These are phyloP conservation scores for Excoecaria cochinchinensis DNA, from an alignment of 345 rosid genomes.

Conservation along the genomic window DNA sequence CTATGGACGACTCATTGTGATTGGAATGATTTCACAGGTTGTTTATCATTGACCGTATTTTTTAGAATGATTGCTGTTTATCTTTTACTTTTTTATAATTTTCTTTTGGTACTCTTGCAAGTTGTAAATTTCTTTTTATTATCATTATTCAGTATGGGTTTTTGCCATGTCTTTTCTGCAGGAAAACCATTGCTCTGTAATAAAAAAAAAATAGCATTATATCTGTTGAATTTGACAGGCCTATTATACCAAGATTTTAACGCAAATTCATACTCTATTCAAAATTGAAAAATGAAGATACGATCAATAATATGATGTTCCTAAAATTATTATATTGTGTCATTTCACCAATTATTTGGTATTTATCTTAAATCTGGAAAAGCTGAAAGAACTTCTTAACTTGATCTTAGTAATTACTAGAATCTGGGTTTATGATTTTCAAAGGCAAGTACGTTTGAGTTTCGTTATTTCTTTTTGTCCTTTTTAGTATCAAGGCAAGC, in stretches of 20 bases:
- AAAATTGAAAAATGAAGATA: not conserved
- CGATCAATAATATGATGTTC: not conserved
- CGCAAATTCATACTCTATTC: not conserved
- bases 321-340: not conserved
- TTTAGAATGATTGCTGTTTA: not conserved
- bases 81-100: not conserved
- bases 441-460: not conserved
- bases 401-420: not conserved
- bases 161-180: not conserved
- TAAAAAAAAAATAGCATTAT: not conserved
- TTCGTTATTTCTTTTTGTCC: not conserved
- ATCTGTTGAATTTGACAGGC: not conserved
- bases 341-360: not conserved
- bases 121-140: not conserved
- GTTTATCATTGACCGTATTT: slow-evolving; percentile 6
- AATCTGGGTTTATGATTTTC: not conserved
- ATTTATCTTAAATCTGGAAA: not conserved
- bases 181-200: not conserved
- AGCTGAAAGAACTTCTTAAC: not conserved
- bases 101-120: not conserved
- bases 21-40: slow-evolving; percentile 99
- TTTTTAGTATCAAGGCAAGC: slow-evolving; percentile 87
- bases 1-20: slow-evolving; percentile 73
- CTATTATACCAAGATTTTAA: not conserved
- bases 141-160: not conserved